These are phyloP conservation scores for Didymella glomerata DNA, from an alignment of 2,329 filamentous ascomycete genomes.

Conservation along the genomic window DNA sequence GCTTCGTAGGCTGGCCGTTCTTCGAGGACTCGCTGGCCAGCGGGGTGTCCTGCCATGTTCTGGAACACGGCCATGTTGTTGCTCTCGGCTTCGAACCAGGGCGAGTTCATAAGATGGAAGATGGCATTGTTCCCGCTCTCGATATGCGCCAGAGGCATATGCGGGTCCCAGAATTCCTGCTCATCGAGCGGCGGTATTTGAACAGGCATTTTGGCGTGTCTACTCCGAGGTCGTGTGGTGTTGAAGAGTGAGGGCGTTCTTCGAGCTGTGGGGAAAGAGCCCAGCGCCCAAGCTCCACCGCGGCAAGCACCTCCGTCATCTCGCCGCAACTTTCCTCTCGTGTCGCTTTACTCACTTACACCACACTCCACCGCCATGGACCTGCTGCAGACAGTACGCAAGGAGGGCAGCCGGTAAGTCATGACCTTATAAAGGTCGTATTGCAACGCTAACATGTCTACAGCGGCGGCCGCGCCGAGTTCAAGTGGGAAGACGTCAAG, in stretches of 20 bases:
- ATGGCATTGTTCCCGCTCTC: constrained; percentile 55
- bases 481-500: constrained; percentile 96
- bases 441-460: background rate
- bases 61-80: constrained; percentile 65
- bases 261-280: constrained; percentile 14
- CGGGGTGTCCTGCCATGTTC: constrained; percentile 60
- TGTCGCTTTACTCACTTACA: constrained; percentile 11
- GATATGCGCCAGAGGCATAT: constrained; percentile 35
- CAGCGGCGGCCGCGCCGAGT: constrained; percentile 86
- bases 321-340: constrained; percentile 33
- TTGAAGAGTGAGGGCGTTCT: constrained; percentile 9
- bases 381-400: constrained; percentile 89
- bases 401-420: constrained; percentile 76
- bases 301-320: constrained; percentile 33
- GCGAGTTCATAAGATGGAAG: constrained; percentile 68
- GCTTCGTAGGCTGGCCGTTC: constrained; percentile 66
- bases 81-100: constrained; percentile 69
- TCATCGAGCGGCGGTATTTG: constrained; percentile 46
- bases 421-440: constrained; percentile 12
- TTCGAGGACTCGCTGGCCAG: constrained; percentile 60
- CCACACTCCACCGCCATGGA: constrained; percentile 70
- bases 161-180: constrained; percentile 40
- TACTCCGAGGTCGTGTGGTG: constrained; percentile 1
- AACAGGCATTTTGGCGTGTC: constrained; percentile 36
- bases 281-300: constrained; percentile 17